phyloP scores from a whole-genome alignment of 2,329 filamentous ascomycete species.

The Talaromyces sp. region DNA sequence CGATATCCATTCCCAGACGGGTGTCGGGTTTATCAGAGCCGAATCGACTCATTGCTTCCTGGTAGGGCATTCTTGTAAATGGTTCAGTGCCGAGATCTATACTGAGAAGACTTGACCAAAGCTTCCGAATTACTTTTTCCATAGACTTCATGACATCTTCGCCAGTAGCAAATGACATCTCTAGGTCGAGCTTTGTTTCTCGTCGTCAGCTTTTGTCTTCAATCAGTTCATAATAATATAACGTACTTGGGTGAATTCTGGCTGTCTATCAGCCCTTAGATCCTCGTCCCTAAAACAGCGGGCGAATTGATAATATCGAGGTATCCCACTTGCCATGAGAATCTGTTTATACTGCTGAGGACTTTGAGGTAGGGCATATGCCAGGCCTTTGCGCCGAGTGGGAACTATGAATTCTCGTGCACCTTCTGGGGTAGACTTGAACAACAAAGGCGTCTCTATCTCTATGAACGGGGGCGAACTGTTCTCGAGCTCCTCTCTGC shows the following conservation, averaged over 20 bases:
- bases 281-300: conserved; percentile 96
- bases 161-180: conserved; percentile 79
- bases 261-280: conserved; percentile 82
- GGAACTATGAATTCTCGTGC: conserved; percentile 93
- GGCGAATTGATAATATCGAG: conserved; percentile 85
- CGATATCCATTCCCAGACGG: conserved; percentile 66
- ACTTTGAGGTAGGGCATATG: conserved; percentile 90
- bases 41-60: conserved; percentile 70
- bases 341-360: conserved; percentile 99
- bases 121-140: conserved; percentile 46
- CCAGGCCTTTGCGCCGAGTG: conserved; percentile 66
- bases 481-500: conserved; percentile 50
- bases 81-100: conserved; percentile 39
- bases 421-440: conserved; percentile 96
- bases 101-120: conserved; percentile 51
- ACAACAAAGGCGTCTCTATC: conserved; percentile 86
- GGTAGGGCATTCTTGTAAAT: conserved; percentile 63
- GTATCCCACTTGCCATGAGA: conserved; percentile 83
- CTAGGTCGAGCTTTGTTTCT: conserved; percentile 69
- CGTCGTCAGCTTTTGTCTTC: neutral
- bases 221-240: neutral
- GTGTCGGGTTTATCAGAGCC: conserved; percentile 92
- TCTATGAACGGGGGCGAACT: conserved; percentile 59
- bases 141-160: conserved; percentile 62
- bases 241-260: conserved; percentile 84